phyloP scores from a whole-genome alignment of 768 basidiomycete genomes.

The Paxillus ammoniavirescens region DNA sequence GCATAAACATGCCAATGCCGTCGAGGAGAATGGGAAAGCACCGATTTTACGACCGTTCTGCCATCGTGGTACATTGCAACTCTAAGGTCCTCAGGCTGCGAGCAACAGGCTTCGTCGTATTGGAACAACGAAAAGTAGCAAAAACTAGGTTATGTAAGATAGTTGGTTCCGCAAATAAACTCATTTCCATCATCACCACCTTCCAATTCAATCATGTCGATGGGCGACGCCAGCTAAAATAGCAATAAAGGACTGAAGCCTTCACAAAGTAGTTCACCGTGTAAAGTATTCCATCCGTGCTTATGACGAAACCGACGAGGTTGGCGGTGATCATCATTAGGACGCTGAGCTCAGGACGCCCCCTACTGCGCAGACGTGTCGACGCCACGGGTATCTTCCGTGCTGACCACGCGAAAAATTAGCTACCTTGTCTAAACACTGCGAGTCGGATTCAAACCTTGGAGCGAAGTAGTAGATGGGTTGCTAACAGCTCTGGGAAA shows the following conservation, averaged over 20 bases:
- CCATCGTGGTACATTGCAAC: too few species aligned
- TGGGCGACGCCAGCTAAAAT: too few species aligned
- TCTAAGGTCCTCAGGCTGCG: too few species aligned
- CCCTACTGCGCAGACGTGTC: constrained; percentile 80
- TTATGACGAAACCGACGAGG: constrained; percentile 92
- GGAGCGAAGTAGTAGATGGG: constrained; percentile 54
- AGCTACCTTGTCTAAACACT: background rate
- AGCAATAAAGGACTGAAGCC: constrained; percentile 62
- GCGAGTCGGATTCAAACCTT: constrained; percentile 45
- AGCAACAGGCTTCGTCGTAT: too few species aligned
- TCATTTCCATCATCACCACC: too few species aligned
- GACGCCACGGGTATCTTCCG: constrained; percentile 69
- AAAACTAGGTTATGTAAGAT: too few species aligned
- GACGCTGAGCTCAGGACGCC: constrained; percentile 81
- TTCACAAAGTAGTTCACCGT: constrained; percentile 50
- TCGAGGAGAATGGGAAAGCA: too few species aligned
- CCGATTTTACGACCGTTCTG: too few species aligned
- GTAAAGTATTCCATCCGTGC: constrained; percentile 73
- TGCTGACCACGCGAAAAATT: constrained; percentile 46
- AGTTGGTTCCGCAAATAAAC: too few species aligned
- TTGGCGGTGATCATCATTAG: constrained; percentile 91
- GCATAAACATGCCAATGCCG: too few species aligned
- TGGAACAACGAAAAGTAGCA: too few species aligned
- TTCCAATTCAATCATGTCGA: too few species aligned
- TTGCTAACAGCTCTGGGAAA: constrained; percentile 74